Evolutionary conservation across 2,329 filamentous ascomycete species (phyloP).

Genomic region (Lecanicillium sp.): DNA sequence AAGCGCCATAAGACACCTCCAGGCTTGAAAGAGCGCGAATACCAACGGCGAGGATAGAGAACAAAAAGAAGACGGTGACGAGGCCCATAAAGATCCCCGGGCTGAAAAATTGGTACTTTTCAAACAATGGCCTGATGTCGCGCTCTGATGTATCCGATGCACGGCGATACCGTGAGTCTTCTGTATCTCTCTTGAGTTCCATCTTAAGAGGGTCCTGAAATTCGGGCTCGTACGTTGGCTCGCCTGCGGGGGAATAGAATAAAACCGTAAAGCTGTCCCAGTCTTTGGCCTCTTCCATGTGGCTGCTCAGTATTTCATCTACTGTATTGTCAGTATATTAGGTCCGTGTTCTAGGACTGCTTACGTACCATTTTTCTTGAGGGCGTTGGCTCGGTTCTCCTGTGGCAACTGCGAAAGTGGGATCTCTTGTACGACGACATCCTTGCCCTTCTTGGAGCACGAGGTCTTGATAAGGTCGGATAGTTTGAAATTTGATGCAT

Average conservation of each 20-base stretch:
- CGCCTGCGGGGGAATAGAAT: constrained; percentile 57
- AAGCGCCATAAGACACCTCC: constrained; percentile 86
- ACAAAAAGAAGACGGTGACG: constrained; percentile 58
- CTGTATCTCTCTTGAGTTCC: constrained; percentile 57
- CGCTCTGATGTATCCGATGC: constrained; percentile 5
- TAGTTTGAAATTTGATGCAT: constrained; percentile 33
- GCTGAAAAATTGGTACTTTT: constrained; percentile 91
- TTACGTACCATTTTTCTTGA: constrained; percentile 39
- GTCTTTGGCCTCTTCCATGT: constrained; percentile 29
- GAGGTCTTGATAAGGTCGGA: constrained; percentile 33
- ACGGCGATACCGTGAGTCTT: neutral
- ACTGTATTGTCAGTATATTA: constrained; percentile 14
- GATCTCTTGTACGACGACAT: constrained; percentile 30
- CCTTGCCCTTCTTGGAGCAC: constrained; percentile 33
- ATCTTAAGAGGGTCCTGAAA: constrained; percentile 57
- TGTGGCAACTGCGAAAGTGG: constrained; percentile 31
- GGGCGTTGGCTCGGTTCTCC: constrained; percentile 31
- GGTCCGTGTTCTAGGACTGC: neutral
- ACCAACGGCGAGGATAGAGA: constrained; percentile 72
- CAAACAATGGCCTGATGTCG: constrained; percentile 57
- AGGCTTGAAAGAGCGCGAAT: constrained; percentile 70
- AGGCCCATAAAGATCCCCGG: constrained; percentile 92
- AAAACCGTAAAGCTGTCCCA: constrained; percentile 61
- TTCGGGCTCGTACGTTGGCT: constrained; percentile 53
- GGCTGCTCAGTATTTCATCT: constrained; percentile 45